Base-by-base conservation (phyloP, 495 filamentous ascomycete species). In the Lasiosphaeriaceae sp. region DNA sequence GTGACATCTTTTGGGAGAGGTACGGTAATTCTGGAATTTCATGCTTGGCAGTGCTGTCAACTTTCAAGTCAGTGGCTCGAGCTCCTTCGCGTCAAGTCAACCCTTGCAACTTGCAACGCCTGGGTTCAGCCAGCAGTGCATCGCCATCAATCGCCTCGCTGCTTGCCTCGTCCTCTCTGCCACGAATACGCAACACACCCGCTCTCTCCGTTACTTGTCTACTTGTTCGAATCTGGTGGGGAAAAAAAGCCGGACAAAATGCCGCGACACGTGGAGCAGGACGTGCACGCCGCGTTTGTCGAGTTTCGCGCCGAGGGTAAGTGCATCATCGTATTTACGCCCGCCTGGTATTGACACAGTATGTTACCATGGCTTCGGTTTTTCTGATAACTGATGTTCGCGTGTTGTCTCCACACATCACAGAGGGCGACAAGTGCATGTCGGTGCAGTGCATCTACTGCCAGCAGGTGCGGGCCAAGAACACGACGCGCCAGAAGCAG, bases 401-500 rank as follows among this genome's bases (percentile, higher is more conserved):
- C 31, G 11, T n/a, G 21, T 43, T 9, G 41, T 31, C 31, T 23
- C 37, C 12, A 11, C 26, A 48, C 60, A n/a, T 45, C 48, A 34
- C 44, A 63, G 53, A 50, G 11, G 49, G 55, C 21, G 55, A 53
- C 20, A 67, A 62, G 19, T 68, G 67, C 49, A 49, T 61, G 23
- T 52, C 37, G 14, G 67, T 66, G 9, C 67, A 70, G 43, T 70
- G 65, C 47, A 44, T 64, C 39, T 68, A 61, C 52, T 70, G 67
- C 51, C 54, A 63, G 20, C 54, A 64, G 48, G 47, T 56, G 22
- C 37, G 65, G 7, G 67, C 67, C 0, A 70, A 70, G 57, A 70
- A 70, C 58, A 70, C 67, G 16, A 70, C 67, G 9, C 63, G 67
- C 20, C 67, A 70, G 53, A 62, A 66, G 54, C 60, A 63, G 43